Conservation (phyloP, 164 flowering plant genomes). For the Berberis vulgaris region DNA sequence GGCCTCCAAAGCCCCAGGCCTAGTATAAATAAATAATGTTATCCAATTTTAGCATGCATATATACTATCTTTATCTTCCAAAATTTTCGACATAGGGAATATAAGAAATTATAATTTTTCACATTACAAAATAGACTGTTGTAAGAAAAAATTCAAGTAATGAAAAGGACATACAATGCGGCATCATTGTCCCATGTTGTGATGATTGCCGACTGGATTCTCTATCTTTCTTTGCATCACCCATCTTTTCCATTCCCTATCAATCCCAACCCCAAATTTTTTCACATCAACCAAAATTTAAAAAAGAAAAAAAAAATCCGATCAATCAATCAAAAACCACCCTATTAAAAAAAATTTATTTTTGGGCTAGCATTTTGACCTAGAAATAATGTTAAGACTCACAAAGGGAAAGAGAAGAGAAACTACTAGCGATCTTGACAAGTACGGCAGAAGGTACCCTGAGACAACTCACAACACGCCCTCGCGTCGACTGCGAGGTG, state of each 20-base stretch:
- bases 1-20: no score
- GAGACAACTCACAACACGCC: slow-evolving; percentile 81
- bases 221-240: neutral
- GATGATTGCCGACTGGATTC: no score
- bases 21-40: no score
- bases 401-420: slow-evolving; percentile 57
- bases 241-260: slow-evolving; percentile 1
- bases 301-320: neutral
- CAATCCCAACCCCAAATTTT: neutral
- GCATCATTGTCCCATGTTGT: no score
- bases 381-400: slow-evolving; percentile 50
- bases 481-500: slow-evolving; percentile 50
- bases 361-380: slow-evolving; percentile 7
- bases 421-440: slow-evolving; percentile 90
- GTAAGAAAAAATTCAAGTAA: no score
- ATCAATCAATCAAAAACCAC: neutral
- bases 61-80: no score
- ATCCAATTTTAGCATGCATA: no score
- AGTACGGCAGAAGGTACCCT: slow-evolving; percentile 74
- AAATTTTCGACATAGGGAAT: no score
- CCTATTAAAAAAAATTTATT: neutral
- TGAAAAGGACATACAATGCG: no score
- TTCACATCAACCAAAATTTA: neutral
- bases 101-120: no score
- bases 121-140: no score